Base-by-base conservation (phyloP, 352 stramenopile species). In the Pythium angustatum region DNA sequence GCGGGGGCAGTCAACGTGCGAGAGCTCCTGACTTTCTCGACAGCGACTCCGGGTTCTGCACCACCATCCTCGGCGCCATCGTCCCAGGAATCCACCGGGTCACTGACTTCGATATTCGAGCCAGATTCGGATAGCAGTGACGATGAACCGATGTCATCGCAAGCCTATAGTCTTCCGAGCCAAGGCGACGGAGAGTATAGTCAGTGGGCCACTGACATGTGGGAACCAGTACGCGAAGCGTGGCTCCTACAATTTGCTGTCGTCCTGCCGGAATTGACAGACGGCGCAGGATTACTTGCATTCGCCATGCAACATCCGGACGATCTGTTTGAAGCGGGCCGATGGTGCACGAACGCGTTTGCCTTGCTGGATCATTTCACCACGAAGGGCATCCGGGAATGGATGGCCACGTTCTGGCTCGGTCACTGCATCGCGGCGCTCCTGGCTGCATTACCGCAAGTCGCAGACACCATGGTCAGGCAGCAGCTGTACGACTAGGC, bases 371-470 rank as follows among this genome's bases (percentile, higher is more conserved):
- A 58, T 3, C 51, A 58, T n/a, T 7, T 58, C 17, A 5, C 33
- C 2, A 33, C 4, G 9, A n/a, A 34, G 21, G 5, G 22, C 6
- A 21, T 58, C 31, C 19, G 3, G 10, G n/a, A 9, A 4, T 58
- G 51, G 51, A 58, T 58, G 51, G 17, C n/a, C 9, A n/a, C 31
- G 10, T 34, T 21, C 12, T 58, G 51, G 51, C 5, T 58, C 5
- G 12, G 38, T 11, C 21, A 48, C 31, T 58, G 51, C n/a, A n/a
- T n/a, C n/a, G n/a, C n/a, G n/a, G n/a, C n/a, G n/a, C n/a, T n/a
- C n/a, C n/a, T n/a, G n/a, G n/a, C n/a, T n/a, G n/a, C n/a, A n/a
- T n/a, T 31, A 17, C 38, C 7, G 3, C 12, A 17, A n/a, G 6
- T 3, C 21, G 26, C 3, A 10, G 21, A 6, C 19, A 3, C 3